phyloP scores from a whole-genome alignment of 495 filamentous ascomycete genomes.

The Neurospora sublineolata region DNA sequence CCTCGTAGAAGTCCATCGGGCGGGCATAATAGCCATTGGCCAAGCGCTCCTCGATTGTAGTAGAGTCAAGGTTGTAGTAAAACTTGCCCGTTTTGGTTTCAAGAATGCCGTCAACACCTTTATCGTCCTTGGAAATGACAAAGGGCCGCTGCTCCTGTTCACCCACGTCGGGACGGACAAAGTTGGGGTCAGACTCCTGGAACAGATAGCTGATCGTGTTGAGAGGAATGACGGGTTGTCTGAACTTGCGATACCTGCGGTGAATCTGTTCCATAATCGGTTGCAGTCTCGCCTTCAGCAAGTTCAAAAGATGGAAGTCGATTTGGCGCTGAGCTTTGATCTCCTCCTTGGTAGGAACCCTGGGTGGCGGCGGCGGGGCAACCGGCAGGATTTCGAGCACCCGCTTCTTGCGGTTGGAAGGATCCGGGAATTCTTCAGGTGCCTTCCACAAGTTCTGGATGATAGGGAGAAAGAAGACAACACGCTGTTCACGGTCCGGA shows the following conservation, averaged over 20 bases:
- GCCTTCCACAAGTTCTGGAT: conserved; percentile 61
- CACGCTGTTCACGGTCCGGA: conserved; percentile 51
- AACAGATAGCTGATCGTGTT: conserved; percentile 63
- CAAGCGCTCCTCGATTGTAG: conserved; percentile 83
- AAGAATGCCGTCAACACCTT: conserved; percentile 59
- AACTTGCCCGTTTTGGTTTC: conserved; percentile 65
- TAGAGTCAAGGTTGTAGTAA: conserved; percentile 90
- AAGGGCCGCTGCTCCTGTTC: conserved; percentile 56
- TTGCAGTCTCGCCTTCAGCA: conserved; percentile 77
- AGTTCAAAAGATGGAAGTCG: conserved; percentile 69
- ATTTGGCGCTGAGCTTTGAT: conserved; percentile 66
- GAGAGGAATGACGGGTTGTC: conserved; percentile 64
- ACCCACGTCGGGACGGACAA: conserved; percentile 63
- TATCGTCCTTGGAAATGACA: conserved; percentile 59
- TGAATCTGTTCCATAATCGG: conserved; percentile 93
- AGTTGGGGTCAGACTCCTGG: conserved; percentile 70
- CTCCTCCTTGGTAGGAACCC: conserved; percentile 58
- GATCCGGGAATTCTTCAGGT: conserved; percentile 78
- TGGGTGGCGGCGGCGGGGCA: conserved; percentile 57
- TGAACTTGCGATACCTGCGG: conserved; percentile 70
- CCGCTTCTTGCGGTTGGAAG: conserved; percentile 71
- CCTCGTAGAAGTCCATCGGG: conserved; percentile 73
- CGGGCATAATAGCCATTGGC: conserved; percentile 92
- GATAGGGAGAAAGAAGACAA: conserved; percentile 65
- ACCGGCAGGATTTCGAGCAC: conserved; percentile 64